Evolutionary conservation across 164 flowering plant genomes (phyloP), one percentile per base, ranked within the genome.

Genomic region (Tetracentron sinense): DNA sequence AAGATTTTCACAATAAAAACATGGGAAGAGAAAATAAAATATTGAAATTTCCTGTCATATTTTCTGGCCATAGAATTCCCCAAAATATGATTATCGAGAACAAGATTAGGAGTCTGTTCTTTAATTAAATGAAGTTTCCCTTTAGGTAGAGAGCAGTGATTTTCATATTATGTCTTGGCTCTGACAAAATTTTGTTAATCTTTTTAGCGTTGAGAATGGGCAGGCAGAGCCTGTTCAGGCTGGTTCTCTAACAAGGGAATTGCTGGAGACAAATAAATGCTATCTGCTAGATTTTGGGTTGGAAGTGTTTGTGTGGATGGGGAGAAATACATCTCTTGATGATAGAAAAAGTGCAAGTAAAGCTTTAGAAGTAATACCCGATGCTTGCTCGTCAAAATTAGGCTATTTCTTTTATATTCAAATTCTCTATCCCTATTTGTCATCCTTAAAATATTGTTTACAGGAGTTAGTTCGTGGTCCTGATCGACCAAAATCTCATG

Each of bases 291-390:
- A 95, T 69, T 90, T 94, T 75, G 97, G 95, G 51, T 0, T 65
- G 11, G 97, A 92, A 80, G 74, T 95, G 38, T 92, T 85, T 83
- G 89, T 88, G 22, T 95, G 99, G 99, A 84, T 87, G 84, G 99
- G 99, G 19, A 86, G 96, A 78, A 84, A 63, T 74, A 90, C 97
- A n/a, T 82, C 94, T 72, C 91, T 95, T 60, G 96, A 95, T 60
- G 89, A 82, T 35, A 82, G 99, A 48, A 92, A 92, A 72, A 78
- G 73, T 80, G 92, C 97, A 62, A 85, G 96, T 76, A 75, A 78
- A 67, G 85, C 90, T 62, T 91, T 89, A 70, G 97, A 95, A 71
- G 99, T 92, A 85, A 77, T 62, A 15, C 29, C 53, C 28, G 0
- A 3, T 65, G 1, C 22, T 61, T 60, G 44, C 21, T 57, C 61